Conservation (phyloP, 768 basidiomycete species). For the Lactifluus rugatus region DNA sequence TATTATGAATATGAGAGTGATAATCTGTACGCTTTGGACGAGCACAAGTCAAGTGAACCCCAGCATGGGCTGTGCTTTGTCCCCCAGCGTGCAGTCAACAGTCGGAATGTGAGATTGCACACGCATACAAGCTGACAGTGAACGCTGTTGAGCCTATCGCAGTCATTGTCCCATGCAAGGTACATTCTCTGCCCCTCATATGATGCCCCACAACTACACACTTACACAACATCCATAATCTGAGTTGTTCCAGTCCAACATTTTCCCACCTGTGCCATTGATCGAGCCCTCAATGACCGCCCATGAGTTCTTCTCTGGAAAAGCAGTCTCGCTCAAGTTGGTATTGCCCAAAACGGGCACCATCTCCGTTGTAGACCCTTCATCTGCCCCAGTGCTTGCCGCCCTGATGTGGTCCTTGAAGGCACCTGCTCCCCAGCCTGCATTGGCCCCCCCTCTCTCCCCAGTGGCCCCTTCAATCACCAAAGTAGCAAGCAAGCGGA, state of each 20-base stretch:
- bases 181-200: too few species aligned
- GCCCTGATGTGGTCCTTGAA: conserved; percentile 22
- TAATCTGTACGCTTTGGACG: conserved; percentile 62
- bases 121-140: conserved; percentile 81
- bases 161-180: conserved; percentile 92
- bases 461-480: conserved; percentile 19
- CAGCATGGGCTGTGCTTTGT: too few species aligned
- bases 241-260: conserved; percentile 94
- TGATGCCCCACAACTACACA: too few species aligned
- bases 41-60: conserved; percentile 87
- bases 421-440: too few species aligned
- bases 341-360: conserved; percentile 68
- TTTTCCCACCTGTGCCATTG: conserved; percentile 87
- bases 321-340: conserved; percentile 66
- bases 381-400: conserved; percentile 19
- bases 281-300: conserved; percentile 70
- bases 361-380: conserved; percentile 28
- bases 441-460: conserved; percentile 22
- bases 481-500: conserved; percentile 9
- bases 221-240: conserved; percentile 51
- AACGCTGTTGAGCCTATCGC: conserved; percentile 78
- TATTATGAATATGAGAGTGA: too few species aligned
- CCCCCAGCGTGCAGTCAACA: conserved; percentile 80
- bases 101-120: conserved; percentile 87
- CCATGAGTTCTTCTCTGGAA: too few species aligned